These are phyloP conservation scores for Hygrophorus russula DNA, from an alignment of 768 basidiomycete species.

Conservation along the genomic window DNA sequence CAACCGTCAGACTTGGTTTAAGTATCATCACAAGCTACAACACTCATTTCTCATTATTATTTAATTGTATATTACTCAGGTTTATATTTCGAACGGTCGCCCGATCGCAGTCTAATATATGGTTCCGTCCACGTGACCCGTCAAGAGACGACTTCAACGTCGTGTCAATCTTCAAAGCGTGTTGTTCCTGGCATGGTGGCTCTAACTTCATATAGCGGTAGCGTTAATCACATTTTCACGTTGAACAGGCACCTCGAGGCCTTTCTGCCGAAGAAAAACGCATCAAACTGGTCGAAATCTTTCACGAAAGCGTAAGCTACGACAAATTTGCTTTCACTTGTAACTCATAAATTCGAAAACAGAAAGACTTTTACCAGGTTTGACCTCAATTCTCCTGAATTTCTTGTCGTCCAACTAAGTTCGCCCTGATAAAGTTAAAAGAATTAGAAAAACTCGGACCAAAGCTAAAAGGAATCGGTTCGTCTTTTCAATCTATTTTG, in stretches of 20 bases:
- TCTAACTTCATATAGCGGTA: no score
- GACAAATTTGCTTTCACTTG: not conserved
- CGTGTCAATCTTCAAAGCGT: no score
- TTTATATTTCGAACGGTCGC: no score
- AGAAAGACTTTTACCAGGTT: slow-evolving; percentile 83
- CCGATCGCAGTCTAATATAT: no score
- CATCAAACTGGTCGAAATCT: slow-evolving; percentile 80
- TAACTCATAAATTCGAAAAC: not conserved
- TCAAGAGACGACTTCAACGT: no score
- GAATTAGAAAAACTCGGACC: slow-evolving; percentile 85
- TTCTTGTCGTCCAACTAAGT: not conserved
- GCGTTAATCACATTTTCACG: not conserved
- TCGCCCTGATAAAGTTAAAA: slow-evolving; percentile 46
- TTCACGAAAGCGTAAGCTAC: slow-evolving; percentile 70
- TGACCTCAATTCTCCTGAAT: not conserved
- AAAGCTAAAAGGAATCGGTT: slow-evolving; percentile 88
- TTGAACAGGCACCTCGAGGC: slow-evolving; percentile 60
- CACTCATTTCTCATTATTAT: no score
- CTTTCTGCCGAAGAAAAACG: slow-evolving; percentile 87
- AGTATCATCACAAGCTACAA: no score
- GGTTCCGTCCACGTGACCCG: no score
- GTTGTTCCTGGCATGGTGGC: no score
- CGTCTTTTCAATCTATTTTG: not conserved
- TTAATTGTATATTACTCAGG: no score
- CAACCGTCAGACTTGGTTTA: no score